Evolutionary conservation across 1,139 yeast genomes (phyloP).

Genomic region (Sugiyamaella neomexicana): DNA sequence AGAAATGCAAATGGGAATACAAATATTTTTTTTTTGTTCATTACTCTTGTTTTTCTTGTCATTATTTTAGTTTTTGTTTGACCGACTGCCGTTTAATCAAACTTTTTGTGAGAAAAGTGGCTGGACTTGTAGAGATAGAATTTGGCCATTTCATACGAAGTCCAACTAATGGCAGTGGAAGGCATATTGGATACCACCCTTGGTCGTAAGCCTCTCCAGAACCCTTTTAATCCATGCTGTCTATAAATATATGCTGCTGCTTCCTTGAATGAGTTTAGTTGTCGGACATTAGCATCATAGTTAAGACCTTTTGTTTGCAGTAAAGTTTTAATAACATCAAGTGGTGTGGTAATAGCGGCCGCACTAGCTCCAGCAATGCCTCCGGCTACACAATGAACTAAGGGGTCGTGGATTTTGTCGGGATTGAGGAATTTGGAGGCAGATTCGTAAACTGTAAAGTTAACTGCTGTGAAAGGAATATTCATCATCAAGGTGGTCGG

Average conservation of each 20-base stretch:
- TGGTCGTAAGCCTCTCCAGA: constrained; percentile 84
- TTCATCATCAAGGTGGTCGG: constrained; percentile 94
- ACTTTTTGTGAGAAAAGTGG: constrained; percentile 10
- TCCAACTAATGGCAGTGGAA: constrained; percentile 97
- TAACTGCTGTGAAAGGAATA: constrained; percentile 93
- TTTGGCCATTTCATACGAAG: constrained; percentile 97
- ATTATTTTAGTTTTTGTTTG: not conserved
- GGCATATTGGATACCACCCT: constrained; percentile 93
- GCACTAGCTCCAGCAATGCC: constrained; percentile 96
- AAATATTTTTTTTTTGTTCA: not conserved
- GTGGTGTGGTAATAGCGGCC: constrained; percentile 93
- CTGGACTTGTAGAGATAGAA: constrained; percentile 46
- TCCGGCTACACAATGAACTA: constrained; percentile 90
- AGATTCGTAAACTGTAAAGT: constrained; percentile 91
- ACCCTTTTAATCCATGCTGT: constrained; percentile 68
- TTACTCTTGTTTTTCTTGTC: not conserved
- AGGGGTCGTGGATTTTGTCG: constrained; percentile 74
- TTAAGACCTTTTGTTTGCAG: constrained; percentile 67
- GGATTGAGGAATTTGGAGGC: constrained; percentile 79
- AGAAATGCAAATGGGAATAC: constrained; percentile 14
- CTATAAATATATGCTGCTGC: constrained; percentile 71
- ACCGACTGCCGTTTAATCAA: not conserved
- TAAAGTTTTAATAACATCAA: constrained; percentile 91
- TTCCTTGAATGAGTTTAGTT: constrained; percentile 65
- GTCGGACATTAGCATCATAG: constrained; percentile 53